Percentiles rank a stretch among this genome's conserved stretches.
Evolutionary conservation across 805 yeast genomes (phyloP).

Genomic region (Saturnispora silvae): DNA sequence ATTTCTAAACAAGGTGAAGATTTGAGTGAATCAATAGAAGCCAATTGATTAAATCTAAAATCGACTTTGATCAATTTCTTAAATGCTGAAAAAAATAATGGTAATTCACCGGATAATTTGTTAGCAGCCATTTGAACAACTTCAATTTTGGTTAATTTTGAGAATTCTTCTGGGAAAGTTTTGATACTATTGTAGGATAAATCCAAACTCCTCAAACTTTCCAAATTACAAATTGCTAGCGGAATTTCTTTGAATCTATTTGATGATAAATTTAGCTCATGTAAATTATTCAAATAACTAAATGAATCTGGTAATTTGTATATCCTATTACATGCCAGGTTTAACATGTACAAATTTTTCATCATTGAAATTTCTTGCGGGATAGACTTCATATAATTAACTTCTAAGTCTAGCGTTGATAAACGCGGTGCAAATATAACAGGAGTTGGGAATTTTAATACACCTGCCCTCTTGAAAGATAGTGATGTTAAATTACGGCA

Average conservation of each 20-base stretch:
- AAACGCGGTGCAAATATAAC: conserved; percentile 60
- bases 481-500: conserved; percentile 62
- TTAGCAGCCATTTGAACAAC: conserved; percentile 71
- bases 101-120: conserved; percentile 41
- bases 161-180: conserved; percentile 49
- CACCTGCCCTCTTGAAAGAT: conserved; percentile 61
- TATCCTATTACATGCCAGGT: conserved; percentile 68
- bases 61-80: conserved; percentile 59
- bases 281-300: conserved; percentile 41
- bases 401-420: conserved; percentile 59
- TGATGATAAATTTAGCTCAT: conserved; percentile 65
- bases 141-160: conserved; percentile 48
- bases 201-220: conserved; percentile 56
- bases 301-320: conserved; percentile 51
- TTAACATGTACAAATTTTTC: conserved; percentile 44
- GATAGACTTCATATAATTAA: conserved; percentile 60
- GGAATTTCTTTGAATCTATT: conserved; percentile 60
- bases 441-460: conserved; percentile 63
- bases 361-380: conserved; percentile 48
- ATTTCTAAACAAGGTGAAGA: conserved; percentile 54
- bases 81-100: conserved; percentile 42
- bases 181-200: conserved; percentile 70
- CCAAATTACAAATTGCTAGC: conserved; percentile 50
- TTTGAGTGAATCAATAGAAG: conserved; percentile 47
- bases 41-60: conserved; percentile 55